Evolutionary conservation across 148 eudicot species (phyloP), one percentile per base, ranked within the genome.

Genomic region (Salicornia ramosissima): DNA sequence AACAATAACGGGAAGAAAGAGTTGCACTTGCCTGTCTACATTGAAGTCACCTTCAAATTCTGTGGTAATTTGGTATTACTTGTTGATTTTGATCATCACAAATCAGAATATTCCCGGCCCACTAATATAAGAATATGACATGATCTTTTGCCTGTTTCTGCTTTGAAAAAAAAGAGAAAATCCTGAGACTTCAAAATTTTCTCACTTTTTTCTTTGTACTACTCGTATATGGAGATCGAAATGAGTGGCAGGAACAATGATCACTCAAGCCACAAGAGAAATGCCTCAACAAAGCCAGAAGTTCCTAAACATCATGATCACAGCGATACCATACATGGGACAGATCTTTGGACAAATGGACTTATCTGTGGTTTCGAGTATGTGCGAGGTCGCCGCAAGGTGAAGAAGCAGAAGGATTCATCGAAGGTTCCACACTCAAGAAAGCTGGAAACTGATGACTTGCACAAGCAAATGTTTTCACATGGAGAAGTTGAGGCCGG

Each of bases 311-410:
- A 40, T 68, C 71, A 71, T 33, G 70, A 31, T 68, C 73, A 72
- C 69, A 85, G 80, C 76, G 96, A 87, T 43, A 75, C 75, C 49
- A 68, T 76, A 63, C 82, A 82, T 3, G 89, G 84, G 69, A 77
- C 73, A 64, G 85, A 85, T 73, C 86, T 88, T 42, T 93, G 98
- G 98, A 88, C 84, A 24, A 85, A 90, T 77, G 96, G 98, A 55
- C 91, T 93, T 71, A 78, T 93, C 66, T 93, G 96, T 76, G 98
- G 90, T 55, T 93, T 90, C 77, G 98, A 93, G 72, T 88, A 83
- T 73, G 85, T 85, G 47, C 77, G 80, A 79, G 83, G 83, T 58
- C 87, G 75, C 8, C 82, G 77, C 26, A 90, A 84, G 69, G 62
- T 80, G 39, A 58, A 50, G 46, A 72, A 75, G 68, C 51, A 73